Percentiles rank a stretch among this genome's conserved stretches.
These are phyloP conservation scores for Amaranthus cruentus DNA, from an alignment of 148 eudicot genomes.

Conservation along the genomic window DNA sequence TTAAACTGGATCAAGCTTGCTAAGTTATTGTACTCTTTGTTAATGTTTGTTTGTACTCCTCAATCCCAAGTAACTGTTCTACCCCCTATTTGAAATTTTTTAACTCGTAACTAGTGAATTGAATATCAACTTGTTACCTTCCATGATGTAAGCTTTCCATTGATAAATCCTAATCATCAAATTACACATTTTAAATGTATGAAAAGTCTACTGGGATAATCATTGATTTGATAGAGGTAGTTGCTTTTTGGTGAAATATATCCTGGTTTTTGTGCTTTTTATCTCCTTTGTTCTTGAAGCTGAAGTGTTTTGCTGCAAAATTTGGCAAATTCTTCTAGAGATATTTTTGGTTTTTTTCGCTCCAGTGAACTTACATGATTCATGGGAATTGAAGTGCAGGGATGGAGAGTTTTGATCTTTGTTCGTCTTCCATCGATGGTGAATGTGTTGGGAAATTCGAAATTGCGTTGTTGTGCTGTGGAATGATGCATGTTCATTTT, in stretches of 20 bases:
- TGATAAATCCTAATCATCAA: too few relatives aligned
- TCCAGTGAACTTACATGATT: conserved; percentile 29
- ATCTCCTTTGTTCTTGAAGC: neutral
- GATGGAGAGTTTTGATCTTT: conserved; percentile 85
- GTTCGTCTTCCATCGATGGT: conserved; percentile 46
- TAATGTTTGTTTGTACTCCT: too few relatives aligned
- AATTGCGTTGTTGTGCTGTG: conserved; percentile 78
- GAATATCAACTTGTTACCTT: too few relatives aligned
- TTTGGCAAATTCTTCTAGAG: neutral
- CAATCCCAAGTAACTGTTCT: too few relatives aligned
- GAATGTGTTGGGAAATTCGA: conserved; percentile 68
- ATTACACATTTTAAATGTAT: neutral
- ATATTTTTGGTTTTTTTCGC: neutral
- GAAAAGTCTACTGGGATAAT: neutral
- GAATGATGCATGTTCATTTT: conserved; percentile 97
- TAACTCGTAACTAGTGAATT: too few relatives aligned
- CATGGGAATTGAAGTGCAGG: conserved; percentile 82
- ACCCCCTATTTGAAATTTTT: too few relatives aligned
- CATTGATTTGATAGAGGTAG: neutral
- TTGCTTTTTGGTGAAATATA: neutral
- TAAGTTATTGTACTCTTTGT: neutral
- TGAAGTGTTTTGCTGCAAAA: neutral
- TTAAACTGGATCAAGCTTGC: neutral
- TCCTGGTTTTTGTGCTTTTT: neutral
- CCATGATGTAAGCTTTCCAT: too few relatives aligned